Evolutionary conservation across 164 flowering plant genomes (phyloP).

Genomic region (Echeveria elegans): DNA sequence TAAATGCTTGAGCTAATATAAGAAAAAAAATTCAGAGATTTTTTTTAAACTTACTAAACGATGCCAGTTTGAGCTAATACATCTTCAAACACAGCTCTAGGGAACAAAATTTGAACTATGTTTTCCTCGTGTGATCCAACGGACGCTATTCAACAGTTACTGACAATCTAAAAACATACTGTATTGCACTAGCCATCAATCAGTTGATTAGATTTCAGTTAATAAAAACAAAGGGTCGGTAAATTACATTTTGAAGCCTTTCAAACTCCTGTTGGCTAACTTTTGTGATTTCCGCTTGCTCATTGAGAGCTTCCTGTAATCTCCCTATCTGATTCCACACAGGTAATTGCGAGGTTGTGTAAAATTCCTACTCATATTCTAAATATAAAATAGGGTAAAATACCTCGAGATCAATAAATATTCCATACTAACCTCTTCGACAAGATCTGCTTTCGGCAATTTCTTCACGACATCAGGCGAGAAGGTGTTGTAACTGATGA

Average conservation of each 20-base stretch:
- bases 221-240: not conserved
- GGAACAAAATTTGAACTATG: not conserved
- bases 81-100: not conserved
- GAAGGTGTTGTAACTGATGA: slow-evolving; percentile 33
- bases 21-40: too few species aligned
- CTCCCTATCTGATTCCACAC: slow-evolving; percentile 28
- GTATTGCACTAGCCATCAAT: not conserved
- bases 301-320: slow-evolving; percentile 36
- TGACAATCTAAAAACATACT: too few species aligned
- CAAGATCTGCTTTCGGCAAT: slow-evolving; percentile 34
- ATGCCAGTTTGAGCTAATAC: too few species aligned
- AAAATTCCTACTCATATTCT: not conserved
- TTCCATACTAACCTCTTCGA: slow-evolving; percentile 27
- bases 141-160: not conserved
- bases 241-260: slow-evolving; percentile 35
- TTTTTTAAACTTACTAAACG: too few species aligned
- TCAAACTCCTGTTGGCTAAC: slow-evolving; percentile 37
- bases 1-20: too few species aligned
- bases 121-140: not conserved
- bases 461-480: slow-evolving; percentile 33
- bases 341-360: not conserved
- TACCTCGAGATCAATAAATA: not conserved
- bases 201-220: not conserved
- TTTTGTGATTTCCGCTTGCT: slow-evolving; percentile 34
- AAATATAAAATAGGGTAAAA: not conserved